phyloP scores from a whole-genome alignment of 2,329 filamentous ascomycete genomes.

The Colletotrichum sp. region DNA sequence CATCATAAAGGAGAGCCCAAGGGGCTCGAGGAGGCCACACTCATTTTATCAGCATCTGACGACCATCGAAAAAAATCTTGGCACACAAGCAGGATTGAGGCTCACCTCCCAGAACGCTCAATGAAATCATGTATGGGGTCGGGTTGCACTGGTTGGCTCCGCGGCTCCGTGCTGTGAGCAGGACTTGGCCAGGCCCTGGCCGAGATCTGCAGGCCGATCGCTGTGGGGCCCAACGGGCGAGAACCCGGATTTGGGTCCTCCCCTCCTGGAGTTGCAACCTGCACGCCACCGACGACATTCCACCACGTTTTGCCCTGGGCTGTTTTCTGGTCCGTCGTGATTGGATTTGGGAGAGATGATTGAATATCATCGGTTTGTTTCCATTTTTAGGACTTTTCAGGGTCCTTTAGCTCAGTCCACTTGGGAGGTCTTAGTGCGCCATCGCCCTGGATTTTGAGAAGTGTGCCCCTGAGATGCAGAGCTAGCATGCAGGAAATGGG shows the following conservation, averaged over 20 bases:
- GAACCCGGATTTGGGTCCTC: constrained; percentile 11
- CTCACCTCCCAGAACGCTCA: background rate
- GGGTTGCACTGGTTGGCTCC: constrained; percentile 5
- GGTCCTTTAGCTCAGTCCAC: background rate
- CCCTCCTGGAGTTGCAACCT: background rate
- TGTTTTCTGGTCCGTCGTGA: background rate
- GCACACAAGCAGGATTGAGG: background rate
- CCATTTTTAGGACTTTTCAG: background rate
- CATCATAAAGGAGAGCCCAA: background rate
- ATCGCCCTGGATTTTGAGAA: background rate
- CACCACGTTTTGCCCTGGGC: background rate
- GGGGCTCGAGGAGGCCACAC: background rate
- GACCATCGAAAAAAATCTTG: background rate
- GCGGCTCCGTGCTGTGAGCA: background rate
- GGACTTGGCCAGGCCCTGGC: constrained; percentile 1
- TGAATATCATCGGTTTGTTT: background rate
- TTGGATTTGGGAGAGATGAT: background rate
- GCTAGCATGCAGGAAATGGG: background rate
- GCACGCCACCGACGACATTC: constrained; percentile 15
- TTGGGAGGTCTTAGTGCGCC: background rate
- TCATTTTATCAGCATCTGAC: background rate
- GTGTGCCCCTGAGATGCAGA: background rate
- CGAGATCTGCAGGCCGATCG: constrained; percentile 19
- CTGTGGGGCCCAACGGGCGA: background rate
- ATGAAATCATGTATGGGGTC: constrained; percentile 20